A percentile compares a stretch with the other conserved stretches of the same genome.
phyloP scores from a whole-genome alignment of 148 eudicot species.

The Cornus kousa region DNA sequence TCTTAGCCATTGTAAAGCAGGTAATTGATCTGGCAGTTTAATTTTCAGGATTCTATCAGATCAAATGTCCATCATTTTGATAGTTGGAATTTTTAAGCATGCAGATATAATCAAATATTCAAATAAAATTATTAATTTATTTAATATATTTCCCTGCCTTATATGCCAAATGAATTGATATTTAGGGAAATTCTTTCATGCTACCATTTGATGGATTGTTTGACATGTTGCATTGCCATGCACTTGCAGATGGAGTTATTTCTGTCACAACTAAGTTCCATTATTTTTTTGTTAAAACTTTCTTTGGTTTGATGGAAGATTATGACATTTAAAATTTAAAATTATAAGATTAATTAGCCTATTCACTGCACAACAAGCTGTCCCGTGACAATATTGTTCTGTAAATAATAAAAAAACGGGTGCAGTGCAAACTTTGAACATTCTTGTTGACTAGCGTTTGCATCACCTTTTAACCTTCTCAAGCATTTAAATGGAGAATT shows the following conservation, averaged over 20 bases:
- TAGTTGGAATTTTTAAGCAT: not conserved
- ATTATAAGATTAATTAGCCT: not conserved
- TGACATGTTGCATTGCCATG: constrained; percentile 21
- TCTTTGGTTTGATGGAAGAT: not conserved
- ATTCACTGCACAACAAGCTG: not conserved
- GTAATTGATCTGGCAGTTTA: not conserved
- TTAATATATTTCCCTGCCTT: not conserved
- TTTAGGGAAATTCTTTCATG: constrained; percentile 2
- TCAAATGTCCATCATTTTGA: not conserved
- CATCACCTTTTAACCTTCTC: not conserved
- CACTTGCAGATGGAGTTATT: constrained; percentile 75
- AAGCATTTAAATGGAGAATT: not conserved
- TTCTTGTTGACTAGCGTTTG: not conserved
- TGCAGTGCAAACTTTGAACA: not conserved
- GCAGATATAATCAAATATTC: not conserved
- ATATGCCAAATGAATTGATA: not conserved
- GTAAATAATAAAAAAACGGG: not conserved
- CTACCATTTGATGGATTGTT: not conserved
- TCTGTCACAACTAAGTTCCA: constrained; percentile 61
- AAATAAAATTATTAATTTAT: not conserved
- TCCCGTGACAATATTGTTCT: not conserved
- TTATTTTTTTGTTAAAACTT: not conserved
- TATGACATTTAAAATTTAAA: not conserved
- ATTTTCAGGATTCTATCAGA: not conserved
- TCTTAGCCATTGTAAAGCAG: not conserved